Base-by-base conservation (phyloP, 2,329 filamentous ascomycete species). In the Cladophialophora psammophila region DNA sequence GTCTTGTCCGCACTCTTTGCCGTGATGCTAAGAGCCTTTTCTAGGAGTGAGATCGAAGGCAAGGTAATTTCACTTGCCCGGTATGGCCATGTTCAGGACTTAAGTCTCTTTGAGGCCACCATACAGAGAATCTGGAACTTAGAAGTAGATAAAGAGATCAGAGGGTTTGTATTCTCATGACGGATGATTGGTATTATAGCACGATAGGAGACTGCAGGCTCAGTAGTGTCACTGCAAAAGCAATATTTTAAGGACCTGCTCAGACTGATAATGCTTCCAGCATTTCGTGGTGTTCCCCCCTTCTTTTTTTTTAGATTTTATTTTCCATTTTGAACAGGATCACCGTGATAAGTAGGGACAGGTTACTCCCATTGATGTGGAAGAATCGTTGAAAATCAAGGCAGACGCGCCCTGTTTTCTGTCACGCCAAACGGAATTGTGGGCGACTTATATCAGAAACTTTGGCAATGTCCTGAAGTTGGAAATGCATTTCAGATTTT, bases 111-210 rank as follows among this genome's bases (percentile, higher is more conserved):
- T 42, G 40, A 42, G 40, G 40, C 40, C n/a, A 42, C 40, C n/a
- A n/a, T 42, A 42, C 40, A 42, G n/a, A 42, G 2, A 42, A 42
- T 42, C 2, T 42, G 40, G 40, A 42, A 42, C 12, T 42, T 42
- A n/a, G 40, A 42, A n/a, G n/a, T 3, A 42, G 40, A 42, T 12
- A 42, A 42, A n/a, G 40, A 42, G 40, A 42, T 3, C 40, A 42
- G 40, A 42, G 40, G 40, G n/a, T 42, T 42, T 42, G 40, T n/a
- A 42, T 42, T 42, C 40, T 42, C 40, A n/a, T 42, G 40, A 42
- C 10, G 40, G 40, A 12, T 42, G 12, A 42, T 42, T n/a, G 40
- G n/a, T 12, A 42, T 42, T n/a, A 42, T n/a, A 42, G 40, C 40
- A 42, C 40, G n/a, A 42, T n/a, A 42, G 40, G 40, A 42, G 40